Base-by-base conservation (phyloP, 2,329 filamentous ascomycete species). In the Cladosporium sp. region DNA sequence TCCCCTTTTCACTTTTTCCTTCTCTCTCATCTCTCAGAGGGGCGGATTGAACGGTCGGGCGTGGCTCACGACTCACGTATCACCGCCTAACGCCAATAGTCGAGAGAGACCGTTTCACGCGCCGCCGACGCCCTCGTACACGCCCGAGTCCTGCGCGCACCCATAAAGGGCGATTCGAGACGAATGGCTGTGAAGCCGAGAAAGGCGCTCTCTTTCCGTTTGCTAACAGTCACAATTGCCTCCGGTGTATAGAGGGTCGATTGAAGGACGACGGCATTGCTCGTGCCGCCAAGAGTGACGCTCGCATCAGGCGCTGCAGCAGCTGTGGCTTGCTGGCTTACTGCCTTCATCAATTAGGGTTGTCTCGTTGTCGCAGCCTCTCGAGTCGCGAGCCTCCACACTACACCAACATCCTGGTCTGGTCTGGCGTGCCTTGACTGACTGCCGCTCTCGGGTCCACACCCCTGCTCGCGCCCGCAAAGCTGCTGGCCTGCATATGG, bases 71-170 rank as follows among this genome's bases (percentile, higher is more conserved):
- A 59, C 35, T 59, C 56, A 59, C 56, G 56, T 37, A 55, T 33
- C 52, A 33, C 35, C 33, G 18, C 35, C 56, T 59, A 59, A 29
- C 56, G 56, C 56, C 56, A 59, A 59, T 59, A 59, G 56, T 59
- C 56, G 35, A 28, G 23, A 35, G 28, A 35, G 23, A 23, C 21
- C 23, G 56, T 59, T 59, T 40, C 56, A 59, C 23, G 12, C 56
- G 52, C 52, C 52, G 52, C 52, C 52, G 52, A 55, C 52, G 52
- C 52, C 52, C 31, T 55, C 52, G 29, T 31, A 31, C 52, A 1
- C 16, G 28, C 31, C 14, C 18, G 7, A 5, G 52, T 55, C 16
- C 31, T 21, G 52, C 52, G 28, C 52, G 31, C 28, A n/a, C 28
- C 55, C 55, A 40, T n/a, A 57, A 12, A 23, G 12, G 55, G 55